Evolutionary conservation across 2,329 filamentous ascomycete species (phyloP).

Genomic region (Phaeoacremonium minimum): DNA sequence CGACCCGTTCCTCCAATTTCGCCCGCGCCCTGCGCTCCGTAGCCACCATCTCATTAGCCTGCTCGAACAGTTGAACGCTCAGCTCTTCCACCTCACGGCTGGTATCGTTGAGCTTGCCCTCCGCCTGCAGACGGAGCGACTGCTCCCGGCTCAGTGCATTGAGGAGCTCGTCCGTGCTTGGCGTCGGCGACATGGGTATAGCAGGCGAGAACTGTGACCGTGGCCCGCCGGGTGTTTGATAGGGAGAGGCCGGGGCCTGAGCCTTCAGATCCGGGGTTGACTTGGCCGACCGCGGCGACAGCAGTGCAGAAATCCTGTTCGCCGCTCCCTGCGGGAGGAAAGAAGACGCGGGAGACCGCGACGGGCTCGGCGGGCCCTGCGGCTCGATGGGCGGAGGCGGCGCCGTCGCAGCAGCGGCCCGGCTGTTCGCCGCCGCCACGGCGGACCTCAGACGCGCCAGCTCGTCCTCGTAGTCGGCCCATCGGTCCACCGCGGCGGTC

Average conservation of each 20-base stretch:
- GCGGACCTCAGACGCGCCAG: slow-evolving; percentile 50
- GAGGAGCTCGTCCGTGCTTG: slow-evolving; percentile 46
- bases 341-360: slow-evolving; percentile 26
- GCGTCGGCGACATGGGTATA: slow-evolving; percentile 9
- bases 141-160: slow-evolving; percentile 64
- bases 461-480: slow-evolving; percentile 80
- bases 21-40: slow-evolving; percentile 67
- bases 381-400: slow-evolving; percentile 17
- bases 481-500: slow-evolving; percentile 57
- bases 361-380: slow-evolving; percentile 13
- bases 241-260: slow-evolving; percentile 8
- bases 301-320: slow-evolving; percentile 37
- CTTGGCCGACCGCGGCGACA: slow-evolving; percentile 36
- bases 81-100: slow-evolving; percentile 75
- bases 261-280: slow-evolving; percentile 33
- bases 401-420: slow-evolving; percentile 2
- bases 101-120: slow-evolving; percentile 62
- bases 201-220: slow-evolving; percentile 14
- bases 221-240: too few relatives aligned
- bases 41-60: slow-evolving; percentile 86
- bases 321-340: slow-evolving; percentile 41
- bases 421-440: slow-evolving; percentile 21
- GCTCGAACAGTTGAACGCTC: slow-evolving; percentile 69
- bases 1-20: slow-evolving; percentile 66
- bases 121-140: slow-evolving; percentile 61